These are phyloP conservation scores for Ceratocystis destructans DNA, from an alignment of 2,329 filamentous ascomycete species.

Conservation along the genomic window DNA sequence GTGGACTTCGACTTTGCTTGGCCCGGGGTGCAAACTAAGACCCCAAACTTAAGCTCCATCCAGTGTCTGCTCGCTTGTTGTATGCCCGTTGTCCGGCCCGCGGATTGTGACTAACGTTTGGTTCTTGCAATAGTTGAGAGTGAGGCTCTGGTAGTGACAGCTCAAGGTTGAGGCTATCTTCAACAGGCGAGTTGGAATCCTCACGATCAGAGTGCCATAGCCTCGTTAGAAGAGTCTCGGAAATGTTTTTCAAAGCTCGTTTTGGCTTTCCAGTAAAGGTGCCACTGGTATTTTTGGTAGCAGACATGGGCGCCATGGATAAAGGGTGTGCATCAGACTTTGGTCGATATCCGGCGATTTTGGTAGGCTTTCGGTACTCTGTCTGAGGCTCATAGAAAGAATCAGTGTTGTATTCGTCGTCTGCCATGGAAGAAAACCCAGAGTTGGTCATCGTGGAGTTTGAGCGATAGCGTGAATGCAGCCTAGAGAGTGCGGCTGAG, in stretches of 20 bases:
- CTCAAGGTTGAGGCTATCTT: neutral
- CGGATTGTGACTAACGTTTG: neutral
- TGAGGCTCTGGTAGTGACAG: neutral
- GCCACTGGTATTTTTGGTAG: neutral
- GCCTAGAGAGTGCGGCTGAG: neutral
- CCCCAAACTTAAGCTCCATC: constrained; percentile 13
- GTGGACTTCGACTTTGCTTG: constrained; percentile 2
- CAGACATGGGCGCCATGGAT: neutral
- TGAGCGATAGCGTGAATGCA: neutral
- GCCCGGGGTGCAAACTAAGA: constrained; percentile 13
- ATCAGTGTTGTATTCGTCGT: constrained; percentile 6
- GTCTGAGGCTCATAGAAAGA: neutral
- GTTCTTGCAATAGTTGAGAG: neutral
- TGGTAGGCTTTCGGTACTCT: constrained; percentile 1
- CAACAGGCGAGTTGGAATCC: neutral
- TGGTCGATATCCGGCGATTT: neutral
- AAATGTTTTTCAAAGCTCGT: constrained; percentile 6
- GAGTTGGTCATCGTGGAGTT: neutral
- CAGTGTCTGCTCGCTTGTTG: constrained; percentile 11
- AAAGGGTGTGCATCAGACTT: neutral
- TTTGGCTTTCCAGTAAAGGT: neutral
- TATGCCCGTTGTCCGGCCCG: neutral
- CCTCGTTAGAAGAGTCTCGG: constrained; percentile 3
- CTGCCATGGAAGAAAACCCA: constrained; percentile 4
- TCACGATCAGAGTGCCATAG: constrained; percentile 4